Evolutionary conservation across 805 yeast genomes (phyloP), one percentile per base, ranked within the genome.

Genomic region (Lipomyces yamadae): DNA sequence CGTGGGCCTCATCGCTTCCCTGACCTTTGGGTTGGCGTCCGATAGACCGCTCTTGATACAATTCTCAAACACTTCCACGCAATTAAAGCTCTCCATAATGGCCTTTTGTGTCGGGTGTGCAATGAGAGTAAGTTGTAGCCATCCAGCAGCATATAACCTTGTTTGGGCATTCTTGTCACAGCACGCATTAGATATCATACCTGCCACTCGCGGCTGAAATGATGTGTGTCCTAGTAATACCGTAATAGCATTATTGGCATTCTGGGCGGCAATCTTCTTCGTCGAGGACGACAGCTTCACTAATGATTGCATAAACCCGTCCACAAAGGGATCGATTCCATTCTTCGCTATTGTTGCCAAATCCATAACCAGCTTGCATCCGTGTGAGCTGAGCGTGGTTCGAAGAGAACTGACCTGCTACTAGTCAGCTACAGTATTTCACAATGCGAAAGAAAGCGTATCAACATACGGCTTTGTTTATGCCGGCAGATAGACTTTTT

Each of bases 21-120:
- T 83, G 0, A 91, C 97, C 0, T 84, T 79, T 0, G 93, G 91
- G 66, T 89, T 89, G 0, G 97, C 91, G 76, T 93, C 98, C 0
- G 85, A 75, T 0, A 95, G 79, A 29, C 94, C 88, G 71, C 85
- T 87, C 2, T 78, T 67, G 0, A 91, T 74, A 69, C 87, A 79
- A 58, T 81, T 84, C 42, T 81, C 87, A 0, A 88, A 76, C 3
- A 77, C 72, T 18, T 83, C 89, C 8, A 81, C 63, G 11, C 79
- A 79, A 56, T 79, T 72, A 0, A 79, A 58, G 59, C 64, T 59
- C 59, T 76, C 78, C 58, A 77, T 56, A 62, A 77, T 74, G 67
- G 79, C 67, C 42, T 77, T 70, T 39, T 78, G 74, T 6, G 78
- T 73, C 37, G 81, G 78, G 72, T 85, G 88, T 68, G 87, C 81